A percentile compares a stretch with the other conserved stretches of the same genome.
These are phyloP conservation scores for Aureobasidium sp. DNA, from an alignment of 2,329 filamentous ascomycete species.

Conservation along the genomic window DNA sequence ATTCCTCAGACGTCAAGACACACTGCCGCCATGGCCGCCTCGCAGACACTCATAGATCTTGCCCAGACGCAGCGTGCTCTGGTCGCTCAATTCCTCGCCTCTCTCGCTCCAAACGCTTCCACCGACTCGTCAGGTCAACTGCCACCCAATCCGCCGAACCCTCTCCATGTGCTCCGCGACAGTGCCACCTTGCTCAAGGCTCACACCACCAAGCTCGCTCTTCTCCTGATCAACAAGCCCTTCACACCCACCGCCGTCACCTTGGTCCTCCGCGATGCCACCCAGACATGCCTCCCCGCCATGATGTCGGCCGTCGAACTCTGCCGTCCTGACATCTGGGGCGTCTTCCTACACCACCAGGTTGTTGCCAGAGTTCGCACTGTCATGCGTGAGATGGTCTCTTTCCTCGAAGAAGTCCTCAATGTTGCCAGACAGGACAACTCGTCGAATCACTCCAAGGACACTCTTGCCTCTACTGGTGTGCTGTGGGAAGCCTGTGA, in stretches of 20 bases:
- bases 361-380: constrained; percentile 53
- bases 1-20: background rate
- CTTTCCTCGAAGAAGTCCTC: constrained; percentile 52
- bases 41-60: constrained; percentile 24
- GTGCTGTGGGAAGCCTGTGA: constrained; percentile 82
- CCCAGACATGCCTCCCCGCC: constrained; percentile 64
- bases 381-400: constrained; percentile 56
- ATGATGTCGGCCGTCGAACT: constrained; percentile 64
- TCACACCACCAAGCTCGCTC: constrained; percentile 79
- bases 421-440: constrained; percentile 26
- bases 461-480: constrained; percentile 59
- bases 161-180: constrained; percentile 64
- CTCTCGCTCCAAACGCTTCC: constrained; percentile 22
- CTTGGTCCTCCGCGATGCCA: constrained; percentile 65
- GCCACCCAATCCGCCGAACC: constrained; percentile 37
- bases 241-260: constrained; percentile 73
- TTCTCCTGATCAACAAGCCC: constrained; percentile 78
- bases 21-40: constrained; percentile 21
- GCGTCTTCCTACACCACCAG: constrained; percentile 56
- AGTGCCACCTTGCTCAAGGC: constrained; percentile 68
- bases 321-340: constrained; percentile 56
- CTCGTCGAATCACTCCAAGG: constrained; percentile 31
- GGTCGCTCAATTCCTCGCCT: constrained; percentile 27
- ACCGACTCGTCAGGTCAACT: constrained; percentile 16
- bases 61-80: constrained; percentile 27